A percentile compares a stretch with the other conserved stretches of the same genome.
Conservation (phyloP, 768 basidiomycete species). For the Amanita inopinata region DNA sequence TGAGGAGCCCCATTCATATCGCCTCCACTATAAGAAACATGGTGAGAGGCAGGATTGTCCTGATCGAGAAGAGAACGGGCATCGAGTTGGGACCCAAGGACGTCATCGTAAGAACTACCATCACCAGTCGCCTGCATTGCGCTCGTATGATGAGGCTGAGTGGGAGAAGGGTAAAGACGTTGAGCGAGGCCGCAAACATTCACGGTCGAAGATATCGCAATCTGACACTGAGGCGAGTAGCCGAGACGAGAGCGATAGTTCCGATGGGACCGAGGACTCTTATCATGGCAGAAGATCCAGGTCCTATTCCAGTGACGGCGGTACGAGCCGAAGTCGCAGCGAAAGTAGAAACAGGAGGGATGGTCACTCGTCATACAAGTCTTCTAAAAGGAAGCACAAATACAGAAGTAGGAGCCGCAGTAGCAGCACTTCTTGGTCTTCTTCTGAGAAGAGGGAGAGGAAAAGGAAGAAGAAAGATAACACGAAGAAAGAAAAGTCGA, state of each 20-base stretch:
- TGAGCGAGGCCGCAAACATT: slow-evolving; percentile 2
- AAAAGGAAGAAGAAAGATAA: slow-evolving; percentile 28
- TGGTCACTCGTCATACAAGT: neutral
- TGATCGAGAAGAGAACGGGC: too few relatives aligned
- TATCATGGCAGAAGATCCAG: neutral
- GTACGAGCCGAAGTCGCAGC: neutral
- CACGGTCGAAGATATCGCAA: slow-evolving; percentile 1
- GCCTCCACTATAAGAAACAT: too few relatives aligned
- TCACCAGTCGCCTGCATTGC: neutral
- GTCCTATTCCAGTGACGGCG: slow-evolving; percentile 5
- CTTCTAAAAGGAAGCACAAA: slow-evolving; percentile 14
- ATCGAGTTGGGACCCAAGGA: too few relatives aligned
- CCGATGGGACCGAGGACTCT: neutral
- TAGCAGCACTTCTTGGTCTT: slow-evolving; percentile 6
- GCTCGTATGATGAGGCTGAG: neutral
- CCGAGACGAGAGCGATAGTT: slow-evolving; percentile 3
- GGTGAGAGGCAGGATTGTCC: too few relatives aligned
- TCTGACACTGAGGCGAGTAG: neutral
- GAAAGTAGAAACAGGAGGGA: neutral
- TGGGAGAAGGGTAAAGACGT: neutral
- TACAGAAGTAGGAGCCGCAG: slow-evolving; percentile 14
- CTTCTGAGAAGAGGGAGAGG: slow-evolving; percentile 19
- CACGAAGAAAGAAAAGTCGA: slow-evolving; percentile 20
- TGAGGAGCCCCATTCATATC: too few relatives aligned
- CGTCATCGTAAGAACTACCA: neutral